Evolutionary conservation across 805 yeast species (phyloP).

Genomic region (Yarrowia phangngaensis): DNA sequence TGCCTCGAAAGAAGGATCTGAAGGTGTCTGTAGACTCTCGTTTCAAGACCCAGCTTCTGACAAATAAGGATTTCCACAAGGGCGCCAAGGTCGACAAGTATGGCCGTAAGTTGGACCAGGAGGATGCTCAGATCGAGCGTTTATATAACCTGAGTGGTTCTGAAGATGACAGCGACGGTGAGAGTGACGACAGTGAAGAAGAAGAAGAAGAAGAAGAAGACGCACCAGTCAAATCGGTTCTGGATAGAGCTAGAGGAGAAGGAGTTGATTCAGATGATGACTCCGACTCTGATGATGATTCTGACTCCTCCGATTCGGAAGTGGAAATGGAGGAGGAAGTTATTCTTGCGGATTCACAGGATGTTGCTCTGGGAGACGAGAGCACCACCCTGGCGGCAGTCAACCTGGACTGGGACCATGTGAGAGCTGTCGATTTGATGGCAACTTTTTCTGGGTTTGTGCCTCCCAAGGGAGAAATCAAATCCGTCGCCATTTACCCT

Average conservation of each 20-base stretch:
- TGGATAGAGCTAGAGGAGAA: slow-evolving; percentile 42
- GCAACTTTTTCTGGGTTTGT: slow-evolving; percentile 77
- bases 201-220: slow-evolving; percentile 30
- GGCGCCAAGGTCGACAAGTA: slow-evolving; percentile 73
- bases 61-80: slow-evolving; percentile 54
- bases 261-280: slow-evolving; percentile 32
- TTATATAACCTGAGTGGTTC: slow-evolving; percentile 55
- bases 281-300: slow-evolving; percentile 31
- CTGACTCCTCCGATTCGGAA: slow-evolving; percentile 28
- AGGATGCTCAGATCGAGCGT: slow-evolving; percentile 55
- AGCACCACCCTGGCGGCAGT: slow-evolving; percentile 81
- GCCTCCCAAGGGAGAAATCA: slow-evolving; percentile 67
- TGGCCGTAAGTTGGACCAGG: slow-evolving; percentile 65
- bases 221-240: slow-evolving; percentile 3
- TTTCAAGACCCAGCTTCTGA: slow-evolving; percentile 64
- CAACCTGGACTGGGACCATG: slow-evolving; percentile 95
- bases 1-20: slow-evolving; percentile 63
- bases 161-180: slow-evolving; percentile 32
- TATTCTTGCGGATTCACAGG: slow-evolving; percentile 36
- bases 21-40: slow-evolving; percentile 82
- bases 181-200: slow-evolving; percentile 29
- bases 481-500: slow-evolving; percentile 70
- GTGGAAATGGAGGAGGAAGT: slow-evolving; percentile 28
- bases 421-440: slow-evolving; percentile 80
- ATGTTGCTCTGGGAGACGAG: slow-evolving; percentile 86